These are phyloP conservation scores for Exophiala viscosa DNA, from an alignment of 2,329 filamentous ascomycete genomes.

Conservation along the genomic window DNA sequence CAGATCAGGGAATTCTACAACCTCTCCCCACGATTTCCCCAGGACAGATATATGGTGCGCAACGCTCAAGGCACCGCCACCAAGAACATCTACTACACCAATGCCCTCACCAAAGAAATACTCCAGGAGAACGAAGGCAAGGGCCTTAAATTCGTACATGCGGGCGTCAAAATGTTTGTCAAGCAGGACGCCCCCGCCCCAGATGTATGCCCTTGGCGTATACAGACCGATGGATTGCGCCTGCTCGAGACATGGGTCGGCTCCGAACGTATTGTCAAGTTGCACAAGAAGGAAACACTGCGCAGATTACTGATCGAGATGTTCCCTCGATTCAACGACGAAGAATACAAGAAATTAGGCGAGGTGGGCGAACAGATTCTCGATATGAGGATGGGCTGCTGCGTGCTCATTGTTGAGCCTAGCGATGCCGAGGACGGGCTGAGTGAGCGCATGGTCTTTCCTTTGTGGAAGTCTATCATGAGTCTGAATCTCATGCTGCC, in stretches of 20 bases:
- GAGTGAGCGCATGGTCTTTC: constrained; percentile 78
- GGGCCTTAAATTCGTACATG: constrained; percentile 93
- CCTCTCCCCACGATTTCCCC: constrained; percentile 77
- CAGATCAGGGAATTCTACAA: constrained; percentile 81
- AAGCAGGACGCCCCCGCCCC: constrained; percentile 89
- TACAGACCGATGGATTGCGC: constrained; percentile 89
- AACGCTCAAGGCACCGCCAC: constrained; percentile 83
- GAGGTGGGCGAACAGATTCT: constrained; percentile 83
- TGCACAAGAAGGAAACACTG: constrained; percentile 76
- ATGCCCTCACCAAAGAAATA: constrained; percentile 76
- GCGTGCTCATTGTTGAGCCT: constrained; percentile 78
- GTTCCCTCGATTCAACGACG: constrained; percentile 83
- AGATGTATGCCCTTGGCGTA: constrained; percentile 87
- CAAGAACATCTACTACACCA: constrained; percentile 97
- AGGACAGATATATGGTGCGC: constrained; percentile 90
- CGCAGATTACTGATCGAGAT: constrained; percentile 84
- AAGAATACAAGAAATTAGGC: constrained; percentile 69
- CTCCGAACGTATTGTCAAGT: constrained; percentile 66
- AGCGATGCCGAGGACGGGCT: constrained; percentile 60
- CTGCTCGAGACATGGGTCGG: constrained; percentile 90
- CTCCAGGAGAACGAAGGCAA: constrained; percentile 82
- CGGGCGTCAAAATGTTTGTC: constrained; percentile 98
- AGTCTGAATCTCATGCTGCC: constrained; percentile 96
- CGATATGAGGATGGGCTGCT: constrained; percentile 84
- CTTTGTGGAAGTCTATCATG: constrained; percentile 88